Conservation (phyloP, 768 basidiomycete species). For the Galerina marginata region DNA sequence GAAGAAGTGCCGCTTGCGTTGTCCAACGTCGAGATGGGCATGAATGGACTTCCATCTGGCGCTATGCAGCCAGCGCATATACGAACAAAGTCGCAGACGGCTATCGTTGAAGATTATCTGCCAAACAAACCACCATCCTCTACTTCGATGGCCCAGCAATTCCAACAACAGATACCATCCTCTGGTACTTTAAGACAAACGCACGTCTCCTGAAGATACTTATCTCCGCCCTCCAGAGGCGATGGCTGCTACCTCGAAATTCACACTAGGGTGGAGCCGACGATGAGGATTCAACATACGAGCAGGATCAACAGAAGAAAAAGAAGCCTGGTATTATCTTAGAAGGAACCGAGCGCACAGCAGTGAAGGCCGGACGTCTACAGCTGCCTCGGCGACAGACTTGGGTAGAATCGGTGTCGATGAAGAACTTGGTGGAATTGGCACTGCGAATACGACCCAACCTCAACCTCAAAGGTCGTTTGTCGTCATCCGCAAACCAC, state of each 20-base stretch:
- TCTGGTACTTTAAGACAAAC: constrained; percentile 18
- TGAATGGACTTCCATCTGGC: constrained; percentile 54
- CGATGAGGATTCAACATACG: constrained; percentile 48
- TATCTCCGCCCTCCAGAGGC: constrained; percentile 26
- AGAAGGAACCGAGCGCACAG: constrained; percentile 65
- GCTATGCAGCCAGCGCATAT: constrained; percentile 70
- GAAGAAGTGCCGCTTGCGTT: constrained; percentile 25
- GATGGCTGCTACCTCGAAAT: constrained; percentile 17
- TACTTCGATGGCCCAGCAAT: constrained; percentile 17
- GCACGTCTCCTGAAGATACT: constrained; percentile 31
- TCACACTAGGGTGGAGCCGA: constrained; percentile 31
- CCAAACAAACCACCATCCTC: constrained; percentile 13
- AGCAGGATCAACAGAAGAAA: constrained; percentile 49
- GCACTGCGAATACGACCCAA: constrained; percentile 24
- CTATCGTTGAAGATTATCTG: constrained; percentile 71
- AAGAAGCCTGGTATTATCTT: constrained; percentile 76
- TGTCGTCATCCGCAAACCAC: constrained; percentile 71
- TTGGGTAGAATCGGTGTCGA: constrained; percentile 29
- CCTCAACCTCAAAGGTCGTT: constrained; percentile 59
- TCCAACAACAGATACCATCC: constrained; percentile 18
- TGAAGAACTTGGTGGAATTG: constrained; percentile 39
- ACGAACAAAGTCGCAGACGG: constrained; percentile 83
- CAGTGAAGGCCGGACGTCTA: constrained; percentile 50
- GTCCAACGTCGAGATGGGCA: constrained; percentile 17
- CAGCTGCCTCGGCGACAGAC: constrained; percentile 22